These are phyloP conservation scores for Dissophora ornata DNA, from an alignment of 192 early-diverging fungal genomes.

Conservation along the genomic window DNA sequence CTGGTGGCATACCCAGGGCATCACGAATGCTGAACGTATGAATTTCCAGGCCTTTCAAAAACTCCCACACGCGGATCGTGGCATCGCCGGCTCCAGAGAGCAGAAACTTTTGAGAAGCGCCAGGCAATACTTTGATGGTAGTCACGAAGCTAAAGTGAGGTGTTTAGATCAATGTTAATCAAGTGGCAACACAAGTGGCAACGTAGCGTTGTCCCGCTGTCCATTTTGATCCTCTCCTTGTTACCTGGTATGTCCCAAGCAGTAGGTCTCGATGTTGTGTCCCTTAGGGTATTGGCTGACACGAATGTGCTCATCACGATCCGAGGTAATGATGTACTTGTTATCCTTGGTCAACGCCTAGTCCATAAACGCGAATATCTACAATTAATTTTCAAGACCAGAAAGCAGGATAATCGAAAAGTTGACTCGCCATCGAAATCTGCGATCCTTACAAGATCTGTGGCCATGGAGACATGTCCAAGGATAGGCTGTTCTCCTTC, in stretches of 20 bases:
- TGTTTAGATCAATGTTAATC: too few species aligned
- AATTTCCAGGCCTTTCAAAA: conserved; percentile 67
- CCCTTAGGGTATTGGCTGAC: conserved; percentile 91
- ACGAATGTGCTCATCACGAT: conserved; percentile 98
- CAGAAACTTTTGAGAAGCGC: conserved; percentile 61
- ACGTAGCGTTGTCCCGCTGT: too few species aligned
- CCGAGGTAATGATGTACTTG: conserved; percentile 85
- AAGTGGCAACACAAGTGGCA: too few species aligned
- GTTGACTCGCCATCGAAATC: too few species aligned
- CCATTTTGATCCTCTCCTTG: too few species aligned
- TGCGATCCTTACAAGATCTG: conserved; percentile 78
- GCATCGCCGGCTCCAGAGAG: conserved; percentile 90
- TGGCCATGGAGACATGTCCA: conserved; percentile 96
- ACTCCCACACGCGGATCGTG: conserved; percentile 82
- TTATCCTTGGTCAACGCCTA: conserved; percentile 71
- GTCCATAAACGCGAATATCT: not conserved
- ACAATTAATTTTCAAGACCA: too few species aligned
- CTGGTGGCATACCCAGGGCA: conserved; percentile 37
- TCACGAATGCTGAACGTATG: conserved; percentile 74
- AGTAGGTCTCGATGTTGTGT: conserved; percentile 90
- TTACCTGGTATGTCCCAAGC: conserved; percentile 92
- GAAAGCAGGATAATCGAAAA: too few species aligned
- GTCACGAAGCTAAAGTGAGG: conserved; percentile 74
- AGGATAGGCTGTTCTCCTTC: conserved; percentile 64
- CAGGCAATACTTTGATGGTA: conserved; percentile 67